Evolutionary conservation across 2,329 filamentous ascomycete species (phyloP).

Genomic region (Penicillium digitatum): DNA sequence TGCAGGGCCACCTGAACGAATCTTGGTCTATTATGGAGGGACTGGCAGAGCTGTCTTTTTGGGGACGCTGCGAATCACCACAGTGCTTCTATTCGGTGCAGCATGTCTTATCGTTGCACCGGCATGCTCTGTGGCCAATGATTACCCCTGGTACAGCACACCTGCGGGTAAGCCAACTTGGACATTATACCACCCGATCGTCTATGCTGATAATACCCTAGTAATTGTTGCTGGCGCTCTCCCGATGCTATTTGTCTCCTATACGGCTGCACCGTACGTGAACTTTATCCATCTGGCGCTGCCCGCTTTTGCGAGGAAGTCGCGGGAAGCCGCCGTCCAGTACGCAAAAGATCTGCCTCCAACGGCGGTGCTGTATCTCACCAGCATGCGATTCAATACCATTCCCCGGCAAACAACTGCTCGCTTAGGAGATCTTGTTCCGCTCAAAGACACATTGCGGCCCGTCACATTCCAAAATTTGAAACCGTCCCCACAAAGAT

Average conservation of each 20-base stretch:
- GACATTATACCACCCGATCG: neutral
- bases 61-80: conserved; percentile 66
- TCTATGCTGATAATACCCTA: conserved; percentile 28
- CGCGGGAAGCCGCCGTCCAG: conserved; percentile 46
- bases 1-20: conserved; percentile 37
- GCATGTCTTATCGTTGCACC: conserved; percentile 64
- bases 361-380: conserved; percentile 43
- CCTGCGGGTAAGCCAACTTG: conserved; percentile 37
- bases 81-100: conserved; percentile 64
- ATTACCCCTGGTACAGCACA: conserved; percentile 42
- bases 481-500: conserved; percentile 34
- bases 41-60: conserved; percentile 63
- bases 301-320: conserved; percentile 61
- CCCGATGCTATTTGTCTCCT: conserved; percentile 62
- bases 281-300: conserved; percentile 67
- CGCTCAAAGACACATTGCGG: conserved; percentile 33
- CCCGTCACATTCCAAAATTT: conserved; percentile 43
- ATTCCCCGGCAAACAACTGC: conserved; percentile 43
- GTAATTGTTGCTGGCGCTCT: conserved; percentile 59
- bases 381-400: conserved; percentile 45
- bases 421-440: conserved; percentile 40
- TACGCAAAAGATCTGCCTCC: conserved; percentile 45
- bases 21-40: conserved; percentile 74
- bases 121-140: conserved; percentile 48
- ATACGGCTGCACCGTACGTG: conserved; percentile 66